These are phyloP conservation scores for Aspergillus avenaceus DNA, from an alignment of 495 filamentous ascomycete genomes.

Conservation along the genomic window DNA sequence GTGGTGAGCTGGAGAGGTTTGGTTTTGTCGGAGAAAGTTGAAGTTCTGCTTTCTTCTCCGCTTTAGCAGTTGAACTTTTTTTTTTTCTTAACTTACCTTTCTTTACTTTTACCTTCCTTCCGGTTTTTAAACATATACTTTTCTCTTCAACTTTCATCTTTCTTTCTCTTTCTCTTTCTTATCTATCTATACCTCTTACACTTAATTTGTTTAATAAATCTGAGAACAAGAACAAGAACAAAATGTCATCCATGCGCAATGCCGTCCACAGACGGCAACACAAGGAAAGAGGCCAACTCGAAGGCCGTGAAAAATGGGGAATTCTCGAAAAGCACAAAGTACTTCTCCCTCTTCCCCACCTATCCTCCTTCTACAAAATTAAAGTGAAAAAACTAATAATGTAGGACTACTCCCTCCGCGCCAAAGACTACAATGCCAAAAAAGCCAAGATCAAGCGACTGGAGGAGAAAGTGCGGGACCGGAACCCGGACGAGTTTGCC, in stretches of 20 bases:
- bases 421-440: conserved; percentile 83
- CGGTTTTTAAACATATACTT: background rate
- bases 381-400: conserved; percentile 13
- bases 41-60: background rate
- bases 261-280: conserved; percentile 74
- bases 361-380: background rate
- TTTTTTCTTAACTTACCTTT: background rate
- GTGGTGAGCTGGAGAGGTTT: background rate
- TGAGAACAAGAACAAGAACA: conserved; percentile 8
- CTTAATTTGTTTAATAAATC: conserved; percentile 1
- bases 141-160: background rate
- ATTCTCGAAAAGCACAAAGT: conserved; percentile 88
- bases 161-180: background rate
- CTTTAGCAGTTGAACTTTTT: background rate
- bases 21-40: background rate
- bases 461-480: conserved; percentile 72
- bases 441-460: conserved; percentile 74
- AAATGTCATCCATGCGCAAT: conserved; percentile 81
- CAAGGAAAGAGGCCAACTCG: conserved; percentile 81
- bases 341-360: background rate
- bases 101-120: background rate
- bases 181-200: background rate
- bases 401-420: conserved; percentile 88
- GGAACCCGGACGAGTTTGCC: conserved; percentile 96
- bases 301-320: conserved; percentile 76